phyloP scores from a whole-genome alignment of 441 rosid species.

The Euphorbia celastroides region DNA sequence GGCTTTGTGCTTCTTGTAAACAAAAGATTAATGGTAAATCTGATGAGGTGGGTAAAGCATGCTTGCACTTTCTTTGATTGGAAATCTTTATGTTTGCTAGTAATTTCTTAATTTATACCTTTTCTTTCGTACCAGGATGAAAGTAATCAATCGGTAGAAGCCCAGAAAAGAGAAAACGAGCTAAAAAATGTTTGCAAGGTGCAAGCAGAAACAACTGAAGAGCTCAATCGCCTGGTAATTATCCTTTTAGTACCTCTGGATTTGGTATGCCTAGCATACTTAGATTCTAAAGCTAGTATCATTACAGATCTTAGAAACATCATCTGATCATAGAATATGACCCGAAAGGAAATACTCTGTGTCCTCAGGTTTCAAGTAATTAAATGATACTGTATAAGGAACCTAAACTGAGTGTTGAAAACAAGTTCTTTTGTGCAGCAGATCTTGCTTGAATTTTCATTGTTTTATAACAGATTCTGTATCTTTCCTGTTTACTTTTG shows the following conservation, averaged over 20 bases:
- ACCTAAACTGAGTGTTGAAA: constrained; percentile 25
- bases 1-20: constrained; percentile 67
- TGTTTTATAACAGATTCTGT: background rate
- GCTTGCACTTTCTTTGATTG: constrained; percentile 9
- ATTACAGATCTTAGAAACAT: constrained; percentile 42
- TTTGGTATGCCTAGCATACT: too few species aligned
- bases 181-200: constrained; percentile 64
- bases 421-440: constrained; percentile 16
- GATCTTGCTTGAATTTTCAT: background rate
- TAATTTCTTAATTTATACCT: background rate
- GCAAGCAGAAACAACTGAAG: constrained; percentile 80
- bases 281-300: too few species aligned
- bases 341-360: too few species aligned
- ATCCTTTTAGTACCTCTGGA: constrained; percentile 22
- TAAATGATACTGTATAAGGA: constrained; percentile 28
- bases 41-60: constrained; percentile 26
- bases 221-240: constrained; percentile 53
- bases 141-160: constrained; percentile 24
- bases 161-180: constrained; percentile 41
- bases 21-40: too few species aligned
- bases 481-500: constrained; percentile 11
- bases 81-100: background rate
- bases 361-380: too few species aligned
- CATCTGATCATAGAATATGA: constrained; percentile 6
- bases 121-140: constrained; percentile 36